A percentile compares a stretch with the other conserved stretches of the same genome.
phyloP scores from a whole-genome alignment of 2,329 filamentous ascomycete genomes.

The Fusarium metavorans region DNA sequence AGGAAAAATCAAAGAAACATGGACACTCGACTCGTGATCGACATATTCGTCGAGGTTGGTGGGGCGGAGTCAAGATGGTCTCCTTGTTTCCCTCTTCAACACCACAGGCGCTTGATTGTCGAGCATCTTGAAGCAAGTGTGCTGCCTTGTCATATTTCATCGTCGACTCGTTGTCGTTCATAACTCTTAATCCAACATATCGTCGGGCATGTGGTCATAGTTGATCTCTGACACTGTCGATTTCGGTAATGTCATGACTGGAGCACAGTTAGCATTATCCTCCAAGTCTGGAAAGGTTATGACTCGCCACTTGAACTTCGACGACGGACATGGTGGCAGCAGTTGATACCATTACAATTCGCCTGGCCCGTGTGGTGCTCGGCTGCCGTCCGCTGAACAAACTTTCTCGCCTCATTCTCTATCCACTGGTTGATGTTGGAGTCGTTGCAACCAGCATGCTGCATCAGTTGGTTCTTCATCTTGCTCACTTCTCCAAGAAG shows the following conservation, averaged over 20 bases:
- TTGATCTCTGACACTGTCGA: constrained; percentile 41
- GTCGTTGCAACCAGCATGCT: constrained; percentile 64
- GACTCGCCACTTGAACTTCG: constrained; percentile 23
- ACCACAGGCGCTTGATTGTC: too few relatives aligned
- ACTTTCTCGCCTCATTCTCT: constrained; percentile 62
- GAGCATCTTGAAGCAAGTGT: background rate
- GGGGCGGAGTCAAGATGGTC: background rate
- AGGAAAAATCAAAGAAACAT: constrained; percentile 28
- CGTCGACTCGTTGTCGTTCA: constrained; percentile 5
- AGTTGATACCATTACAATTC: background rate
- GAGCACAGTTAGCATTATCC: constrained; percentile 1
- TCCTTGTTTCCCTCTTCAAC: too few relatives aligned
- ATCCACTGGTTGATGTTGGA: constrained; percentile 66
- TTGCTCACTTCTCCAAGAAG: constrained; percentile 59
- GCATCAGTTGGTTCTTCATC: constrained; percentile 65
- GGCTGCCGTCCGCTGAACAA: constrained; percentile 52
- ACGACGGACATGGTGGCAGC: background rate
- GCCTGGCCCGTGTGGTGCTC: background rate
- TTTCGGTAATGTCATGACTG: background rate
- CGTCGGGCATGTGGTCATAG: constrained; percentile 55
- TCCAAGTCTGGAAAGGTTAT: background rate
- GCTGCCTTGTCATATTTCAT: background rate
- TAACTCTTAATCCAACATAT: constrained; percentile 39
- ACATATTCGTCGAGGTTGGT: too few relatives aligned
- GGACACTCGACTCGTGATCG: background rate